A percentile compares a stretch with the other conserved stretches of the same genome.
Conservation (phyloP, 1,284 basidiomycete genomes). For the Phaffia rhodozyma region DNA sequence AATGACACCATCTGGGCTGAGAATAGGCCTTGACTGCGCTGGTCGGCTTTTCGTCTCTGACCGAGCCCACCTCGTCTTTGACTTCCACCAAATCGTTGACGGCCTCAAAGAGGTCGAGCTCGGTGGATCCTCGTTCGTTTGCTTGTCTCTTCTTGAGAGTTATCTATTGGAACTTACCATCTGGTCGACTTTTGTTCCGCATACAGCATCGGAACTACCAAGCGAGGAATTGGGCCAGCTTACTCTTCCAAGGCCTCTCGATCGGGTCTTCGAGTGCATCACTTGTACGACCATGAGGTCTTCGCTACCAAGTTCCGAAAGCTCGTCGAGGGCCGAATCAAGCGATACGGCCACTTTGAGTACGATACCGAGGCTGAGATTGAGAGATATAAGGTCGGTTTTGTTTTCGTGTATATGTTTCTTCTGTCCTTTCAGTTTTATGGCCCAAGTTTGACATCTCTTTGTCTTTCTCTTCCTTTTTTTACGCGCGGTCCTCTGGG, state of each 20-base stretch:
- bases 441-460: background rate
- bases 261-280: slow-evolving; percentile 89
- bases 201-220: slow-evolving; percentile 84
- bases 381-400: slow-evolving; percentile 64
- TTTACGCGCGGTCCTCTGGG: background rate
- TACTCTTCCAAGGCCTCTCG: slow-evolving; percentile 96
- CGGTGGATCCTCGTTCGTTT: slow-evolving; percentile 62
- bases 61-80: slow-evolving; percentile 91
- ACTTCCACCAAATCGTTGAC: slow-evolving; percentile 99
- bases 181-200: background rate
- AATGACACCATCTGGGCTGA: background rate
- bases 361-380: slow-evolving; percentile 98
- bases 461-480: background rate
- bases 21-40: slow-evolving; percentile 68
- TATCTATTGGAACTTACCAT: too few species aligned
- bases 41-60: slow-evolving; percentile 85
- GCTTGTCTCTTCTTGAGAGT: background rate
- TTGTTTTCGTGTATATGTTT: background rate
- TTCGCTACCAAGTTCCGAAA: slow-evolving; percentile 90
- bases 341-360: slow-evolving; percentile 95
- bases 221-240: slow-evolving; percentile 95
- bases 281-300: slow-evolving; percentile 76
- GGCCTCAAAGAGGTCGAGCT: slow-evolving; percentile 96
- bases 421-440: background rate
- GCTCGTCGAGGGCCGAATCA: slow-evolving; percentile 92